Evolutionary conservation across 371 early-diverging fungal species (phyloP), one percentile per base, ranked within the genome.

Genomic region (Parasitella parasitica): DNA sequence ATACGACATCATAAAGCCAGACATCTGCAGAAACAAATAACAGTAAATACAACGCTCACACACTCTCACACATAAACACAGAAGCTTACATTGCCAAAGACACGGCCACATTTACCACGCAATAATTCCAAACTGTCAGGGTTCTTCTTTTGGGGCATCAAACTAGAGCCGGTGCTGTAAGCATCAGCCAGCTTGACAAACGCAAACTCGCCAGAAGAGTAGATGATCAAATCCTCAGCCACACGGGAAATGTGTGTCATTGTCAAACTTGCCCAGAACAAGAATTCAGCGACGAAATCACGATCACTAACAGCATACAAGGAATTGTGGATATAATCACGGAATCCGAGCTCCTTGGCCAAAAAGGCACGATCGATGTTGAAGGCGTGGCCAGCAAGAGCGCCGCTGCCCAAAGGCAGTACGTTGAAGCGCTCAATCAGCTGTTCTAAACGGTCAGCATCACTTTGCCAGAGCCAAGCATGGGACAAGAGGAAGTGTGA

Each of bases 61-160:
- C 26, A 12, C 26, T 37, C 22, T 37, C 38, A n/a, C n/a, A n/a
- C n/a, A n/a, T n/a, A n/a, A 51, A 51, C 11, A 4, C 20, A 24
- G 7, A 27, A 49, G 67, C 77, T 72, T 80, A 91, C 88, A 63
- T 85, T 86, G 28, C 98, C 98, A 85, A 96, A 97, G 28, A 95
- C 93, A 50, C 96, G 92, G 15, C 98, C 98, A 59, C 89, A 83
- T 75, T 98, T 98, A 65, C 98, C 98, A 63, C 98, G 94, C 63
- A 98, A 80, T 41, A 98, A 83, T 73, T 98, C 98, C 51, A 97
- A 73, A 55, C 93, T 91, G 74, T 98, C 98, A 4, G 98, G 96
- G 82, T 98, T 98, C 87, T 97, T 97, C 82, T 98, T 98, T 73
- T 98, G 98, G 32, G 98, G 98, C 98, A 98, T 98, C 78, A 98